A percentile compares a stretch with the other conserved stretches of the same genome.
phyloP scores from a whole-genome alignment of 2,329 filamentous ascomycete genomes.

The Chaetomiaceae sp. region DNA sequence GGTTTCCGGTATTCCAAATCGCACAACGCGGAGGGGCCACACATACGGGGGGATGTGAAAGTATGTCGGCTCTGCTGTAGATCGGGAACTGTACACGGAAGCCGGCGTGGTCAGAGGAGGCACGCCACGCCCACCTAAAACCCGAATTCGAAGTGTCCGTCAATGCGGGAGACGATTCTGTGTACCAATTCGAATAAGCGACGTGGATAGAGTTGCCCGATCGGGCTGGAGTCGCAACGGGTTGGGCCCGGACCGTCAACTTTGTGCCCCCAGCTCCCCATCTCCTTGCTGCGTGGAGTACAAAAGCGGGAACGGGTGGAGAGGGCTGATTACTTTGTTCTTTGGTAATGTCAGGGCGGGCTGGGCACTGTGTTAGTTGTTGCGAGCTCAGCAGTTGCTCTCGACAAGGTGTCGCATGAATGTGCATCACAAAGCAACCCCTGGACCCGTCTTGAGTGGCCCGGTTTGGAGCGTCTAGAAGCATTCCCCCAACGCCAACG shows the following conservation, averaged over 20 bases:
- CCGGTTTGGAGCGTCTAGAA: slow-evolving; percentile 23
- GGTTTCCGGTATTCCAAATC: slow-evolving; percentile 18
- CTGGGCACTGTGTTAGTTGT: neutral
- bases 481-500: slow-evolving; percentile 13
- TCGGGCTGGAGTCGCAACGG: neutral
- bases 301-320: no score
- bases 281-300: no score
- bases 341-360: slow-evolving; percentile 14
- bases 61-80: slow-evolving; percentile 11
- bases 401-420: slow-evolving; percentile 18
- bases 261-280: slow-evolving; percentile 2
- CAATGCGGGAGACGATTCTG: slow-evolving; percentile 13
- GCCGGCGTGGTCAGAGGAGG: slow-evolving; percentile 9
- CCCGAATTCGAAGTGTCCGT: slow-evolving; percentile 10
- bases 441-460: slow-evolving; percentile 19
- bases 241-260: neutral
- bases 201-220: neutral
- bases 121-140: slow-evolving; percentile 1
- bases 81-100: slow-evolving; percentile 14
- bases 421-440: slow-evolving; percentile 16
- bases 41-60: slow-evolving; percentile 3
- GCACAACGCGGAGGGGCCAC: slow-evolving; percentile 12
- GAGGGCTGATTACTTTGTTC: slow-evolving; percentile 1
- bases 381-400: slow-evolving; percentile 3
- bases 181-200: slow-evolving; percentile 6